Evolutionary conservation across 176 grass and related monocot species (phyloP).

Genomic region (Bothriochloa decipiens): DNA sequence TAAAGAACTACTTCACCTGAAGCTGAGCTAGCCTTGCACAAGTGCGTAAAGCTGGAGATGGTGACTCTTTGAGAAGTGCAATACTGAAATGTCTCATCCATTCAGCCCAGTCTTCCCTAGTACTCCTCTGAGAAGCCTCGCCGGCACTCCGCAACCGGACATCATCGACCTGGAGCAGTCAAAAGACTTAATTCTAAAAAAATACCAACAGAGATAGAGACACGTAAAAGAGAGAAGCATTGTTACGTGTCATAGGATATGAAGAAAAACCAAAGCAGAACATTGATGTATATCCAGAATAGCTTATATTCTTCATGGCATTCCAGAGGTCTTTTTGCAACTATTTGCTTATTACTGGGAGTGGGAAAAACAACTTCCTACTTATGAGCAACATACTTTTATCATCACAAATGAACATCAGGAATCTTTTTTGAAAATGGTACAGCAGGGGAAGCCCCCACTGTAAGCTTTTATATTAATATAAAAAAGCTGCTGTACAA

Average conservation of each 20-base stretch:
- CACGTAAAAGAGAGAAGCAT: not conserved
- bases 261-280: not conserved
- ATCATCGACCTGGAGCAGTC: conserved; percentile 78
- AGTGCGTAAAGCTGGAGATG: conserved; percentile 92
- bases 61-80: conserved; percentile 96
- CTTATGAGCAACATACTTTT: not conserved
- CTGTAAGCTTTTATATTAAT: too few relatives aligned
- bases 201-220: not conserved
- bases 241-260: not conserved
- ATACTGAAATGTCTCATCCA: conserved; percentile 99
- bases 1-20: conserved; percentile 66
- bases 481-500: too few relatives aligned
- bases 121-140: conserved; percentile 96
- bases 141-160: conserved; percentile 85
- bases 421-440: not conserved
- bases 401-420: conserved; percentile 13
- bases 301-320: conserved; percentile 9
- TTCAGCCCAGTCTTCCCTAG: conserved; percentile 98
- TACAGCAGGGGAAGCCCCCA: too few relatives aligned
- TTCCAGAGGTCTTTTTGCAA: conserved; percentile 8
- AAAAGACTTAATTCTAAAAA: conserved; percentile 33
- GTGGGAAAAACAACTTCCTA: not conserved
- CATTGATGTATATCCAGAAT: conserved; percentile 15
- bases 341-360: conserved; percentile 2
- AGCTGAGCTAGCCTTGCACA: conserved; percentile 93